Evolutionary conservation across 345 rosid genomes (phyloP), one percentile per base, ranked within the genome.

Genomic region (Isatis tinctoria): DNA sequence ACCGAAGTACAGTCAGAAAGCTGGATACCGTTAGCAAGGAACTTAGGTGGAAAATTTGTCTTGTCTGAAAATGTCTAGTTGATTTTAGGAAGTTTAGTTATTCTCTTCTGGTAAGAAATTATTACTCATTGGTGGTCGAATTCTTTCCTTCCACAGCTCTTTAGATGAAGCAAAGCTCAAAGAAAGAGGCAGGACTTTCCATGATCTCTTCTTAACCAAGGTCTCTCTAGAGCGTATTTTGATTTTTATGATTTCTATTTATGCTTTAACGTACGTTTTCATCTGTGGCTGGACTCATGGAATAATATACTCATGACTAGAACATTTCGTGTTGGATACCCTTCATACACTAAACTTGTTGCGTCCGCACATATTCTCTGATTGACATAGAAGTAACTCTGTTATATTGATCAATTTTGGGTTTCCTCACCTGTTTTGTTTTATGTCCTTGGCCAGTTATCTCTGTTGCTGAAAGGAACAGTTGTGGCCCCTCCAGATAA

Each of bases 401-500:
- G 60, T 74, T 53, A 52, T 61, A 35, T 32, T 69, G 60, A 35
- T 70, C 65, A 10, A 3, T 53, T 43, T 36, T 69, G 54, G 36
- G 56, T 39, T 65, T 65, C 58, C 76, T 77, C 80, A 77, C 69
- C 40, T 39, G 33, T 71, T 48, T 51, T 67, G 9, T 47, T 60
- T 26, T 41, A 22, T 33, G 73, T 62, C 74, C 30, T 44, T 66
- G 37, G 65, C 66, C 88, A 93, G 97, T 80, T 93, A 81, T 93
- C 96, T 0, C 75, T 90, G 82, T 84, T 93, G 52, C 67, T 93
- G 81, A 89, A 93, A 87, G 97, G 98, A 75, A 87, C 98, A 60
- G 97, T 91, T 62, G 96, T 93, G 77, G 97, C 98, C 27, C 97
- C 98, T 85, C 97, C 97, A 0, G 98, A 93, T 81, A 93, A 93